Conservation (phyloP, 345 rosid species). For the Physaria fendleri region DNA sequence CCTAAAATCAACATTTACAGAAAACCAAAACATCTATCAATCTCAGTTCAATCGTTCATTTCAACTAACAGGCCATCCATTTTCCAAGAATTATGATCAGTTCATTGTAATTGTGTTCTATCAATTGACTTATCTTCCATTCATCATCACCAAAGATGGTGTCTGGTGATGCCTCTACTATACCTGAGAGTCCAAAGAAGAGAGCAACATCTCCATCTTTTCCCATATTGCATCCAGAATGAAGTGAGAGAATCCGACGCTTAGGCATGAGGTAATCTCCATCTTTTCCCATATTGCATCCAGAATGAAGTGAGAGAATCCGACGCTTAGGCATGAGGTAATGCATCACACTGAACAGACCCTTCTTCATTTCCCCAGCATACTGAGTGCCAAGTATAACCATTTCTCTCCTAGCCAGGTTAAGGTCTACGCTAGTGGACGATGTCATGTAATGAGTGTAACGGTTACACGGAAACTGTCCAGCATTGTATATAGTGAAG, state of each 20-base stretch:
- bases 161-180: background rate
- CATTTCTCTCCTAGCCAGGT: slow-evolving; percentile 94
- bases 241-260: slow-evolving; percentile 85
- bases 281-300: slow-evolving; percentile 98
- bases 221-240: slow-evolving; percentile 98
- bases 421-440: slow-evolving; percentile 91
- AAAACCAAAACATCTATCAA: background rate
- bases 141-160: background rate
- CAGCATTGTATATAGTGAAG: slow-evolving; percentile 98
- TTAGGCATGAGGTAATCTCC: slow-evolving; percentile 99
- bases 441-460: slow-evolving; percentile 99
- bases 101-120: background rate
- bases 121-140: background rate
- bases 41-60: background rate
- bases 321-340: slow-evolving; percentile 99
- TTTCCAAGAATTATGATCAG: background rate
- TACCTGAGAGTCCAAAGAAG: slow-evolving; percentile 97
- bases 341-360: slow-evolving; percentile 97
- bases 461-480: slow-evolving; percentile 98
- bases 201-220: slow-evolving; percentile 98
- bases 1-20: slow-evolving; percentile 32
- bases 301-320: slow-evolving; percentile 92
- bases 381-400: slow-evolving; percentile 97
- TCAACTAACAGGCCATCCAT: slow-evolving; percentile 16
- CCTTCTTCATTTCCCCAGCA: slow-evolving; percentile 99